Evolutionary conservation across 345 rosid species (phyloP).

Genomic region (Raphanus sativus): DNA sequence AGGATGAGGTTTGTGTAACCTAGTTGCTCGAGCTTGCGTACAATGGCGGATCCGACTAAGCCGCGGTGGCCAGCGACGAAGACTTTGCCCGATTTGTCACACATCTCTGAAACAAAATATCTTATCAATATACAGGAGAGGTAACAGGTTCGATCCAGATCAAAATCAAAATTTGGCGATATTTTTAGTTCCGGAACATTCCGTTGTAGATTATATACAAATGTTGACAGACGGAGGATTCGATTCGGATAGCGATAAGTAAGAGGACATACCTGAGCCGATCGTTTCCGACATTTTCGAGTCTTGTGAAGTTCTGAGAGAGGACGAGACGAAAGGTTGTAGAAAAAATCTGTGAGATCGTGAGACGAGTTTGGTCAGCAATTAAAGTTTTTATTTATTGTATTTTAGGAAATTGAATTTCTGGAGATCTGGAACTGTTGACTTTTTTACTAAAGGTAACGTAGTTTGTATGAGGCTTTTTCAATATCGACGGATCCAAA

Average conservation of each 20-base stretch:
- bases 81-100: slow-evolving; percentile 70
- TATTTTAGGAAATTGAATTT: not conserved
- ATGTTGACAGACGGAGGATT: not conserved
- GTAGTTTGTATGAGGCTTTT: not conserved
- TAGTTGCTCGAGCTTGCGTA: slow-evolving; percentile 57
- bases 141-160: not conserved
- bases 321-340: not conserved
- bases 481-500: not conserved
- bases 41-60: slow-evolving; percentile 85
- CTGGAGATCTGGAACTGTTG: slow-evolving; percentile 2
- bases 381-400: not conserved
- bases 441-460: slow-evolving; percentile 3
- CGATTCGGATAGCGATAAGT: not conserved
- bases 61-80: slow-evolving; percentile 98
- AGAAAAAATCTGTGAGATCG: slow-evolving; percentile 4
- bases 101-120: slow-evolving; percentile 17
- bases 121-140: not conserved
- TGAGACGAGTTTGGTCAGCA: not conserved
- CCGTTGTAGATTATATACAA: not conserved
- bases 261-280: slow-evolving; percentile 19
- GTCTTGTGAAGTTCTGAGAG: slow-evolving; percentile 1
- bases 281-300: slow-evolving; percentile 30
- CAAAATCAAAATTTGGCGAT: not conserved
- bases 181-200: not conserved
- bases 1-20: slow-evolving; percentile 70